A percentile compares a stretch with the other conserved stretches of the same genome.
Evolutionary conservation across 192 early-diverging fungal genomes (phyloP).

Genomic region (Kappamyces sp.): DNA sequence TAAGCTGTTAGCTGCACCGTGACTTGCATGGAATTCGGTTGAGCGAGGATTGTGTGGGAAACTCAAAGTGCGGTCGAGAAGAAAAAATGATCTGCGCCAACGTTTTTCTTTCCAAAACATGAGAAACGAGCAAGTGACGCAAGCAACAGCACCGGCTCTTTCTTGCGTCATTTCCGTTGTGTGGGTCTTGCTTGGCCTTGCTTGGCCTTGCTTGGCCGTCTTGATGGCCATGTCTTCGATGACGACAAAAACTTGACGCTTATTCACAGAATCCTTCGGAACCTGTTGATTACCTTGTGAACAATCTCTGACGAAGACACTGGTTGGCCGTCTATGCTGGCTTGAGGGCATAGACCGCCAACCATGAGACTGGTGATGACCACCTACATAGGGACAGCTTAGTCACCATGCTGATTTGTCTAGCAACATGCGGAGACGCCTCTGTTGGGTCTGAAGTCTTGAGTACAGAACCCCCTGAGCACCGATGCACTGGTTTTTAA

Average conservation of each 20-base stretch:
- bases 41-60: neutral
- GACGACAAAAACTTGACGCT: constrained; percentile 12
- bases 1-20: neutral
- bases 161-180: neutral
- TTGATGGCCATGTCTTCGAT: constrained; percentile 7
- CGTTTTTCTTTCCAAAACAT: constrained; percentile 12
- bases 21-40: neutral
- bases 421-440: constrained; percentile 12
- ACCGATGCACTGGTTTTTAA: too few relatives aligned
- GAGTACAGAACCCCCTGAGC: too few relatives aligned
- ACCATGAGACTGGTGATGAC: constrained; percentile 9
- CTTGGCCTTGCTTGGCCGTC: neutral
- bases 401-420: constrained; percentile 15
- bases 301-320: constrained; percentile 13
- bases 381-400: constrained; percentile 5
- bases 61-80: constrained; percentile 7
- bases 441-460: constrained; percentile 5
- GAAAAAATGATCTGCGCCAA: constrained; percentile 10
- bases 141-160: constrained; percentile 3
- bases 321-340: neutral
- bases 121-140: constrained; percentile 2
- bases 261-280: constrained; percentile 3
- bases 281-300: constrained; percentile 1
- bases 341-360: constrained; percentile 4
- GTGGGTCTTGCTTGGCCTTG: neutral